Base-by-base conservation (phyloP, 2,329 filamentous ascomycete genomes). In the Claviceps sp. region DNA sequence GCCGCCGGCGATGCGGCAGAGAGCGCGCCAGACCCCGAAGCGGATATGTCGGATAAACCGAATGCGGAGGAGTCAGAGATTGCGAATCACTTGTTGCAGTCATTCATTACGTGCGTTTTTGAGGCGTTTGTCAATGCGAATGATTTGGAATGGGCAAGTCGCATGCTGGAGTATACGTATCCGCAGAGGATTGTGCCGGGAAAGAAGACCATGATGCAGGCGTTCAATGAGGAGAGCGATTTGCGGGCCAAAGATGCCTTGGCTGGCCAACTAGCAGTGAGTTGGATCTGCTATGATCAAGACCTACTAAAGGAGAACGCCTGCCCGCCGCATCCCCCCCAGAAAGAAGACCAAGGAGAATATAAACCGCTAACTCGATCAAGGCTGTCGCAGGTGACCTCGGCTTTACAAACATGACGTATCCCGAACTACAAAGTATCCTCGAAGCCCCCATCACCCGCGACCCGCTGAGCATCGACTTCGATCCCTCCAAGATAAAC, bases 71-170 rank as follows among this genome's bases (percentile, higher is more conserved):
- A 90, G 63, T 70, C 70, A 2, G 76, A 73, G 8, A 70, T 89
- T 55, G 79, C 84, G 60, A 72, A 72, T 38, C 79, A 77, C 53
- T 70, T 91, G 16, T 67, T 91, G 24, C 83, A 88, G 61, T 82
- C 83, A 1, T 90, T 93, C 64, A 74, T 88, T n/a, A 88, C 85
- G 0, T 85, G 87, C 62, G 70, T 90, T 18, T 68, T 90, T 11
- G 86, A 90, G 62, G 78, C 84, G 46, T 91, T 88, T 58, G 75
- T 87, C 55, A 81, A 81, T 57, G 70, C 68, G 6, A 77, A 81
- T 57, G 70, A 71, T 24, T 64, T 84, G 63, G 75, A 78, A 46
- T 84, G 81, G 81, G 75, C 81, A 2, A 69, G 77, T 14, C 70
- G 87, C 49, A 65, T 89, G 52, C 73, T 86, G 55, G 87, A 91